Base-by-base conservation (phyloP, 2,329 filamentous ascomycete species). In the Fusarium pseudoanthophilum region DNA sequence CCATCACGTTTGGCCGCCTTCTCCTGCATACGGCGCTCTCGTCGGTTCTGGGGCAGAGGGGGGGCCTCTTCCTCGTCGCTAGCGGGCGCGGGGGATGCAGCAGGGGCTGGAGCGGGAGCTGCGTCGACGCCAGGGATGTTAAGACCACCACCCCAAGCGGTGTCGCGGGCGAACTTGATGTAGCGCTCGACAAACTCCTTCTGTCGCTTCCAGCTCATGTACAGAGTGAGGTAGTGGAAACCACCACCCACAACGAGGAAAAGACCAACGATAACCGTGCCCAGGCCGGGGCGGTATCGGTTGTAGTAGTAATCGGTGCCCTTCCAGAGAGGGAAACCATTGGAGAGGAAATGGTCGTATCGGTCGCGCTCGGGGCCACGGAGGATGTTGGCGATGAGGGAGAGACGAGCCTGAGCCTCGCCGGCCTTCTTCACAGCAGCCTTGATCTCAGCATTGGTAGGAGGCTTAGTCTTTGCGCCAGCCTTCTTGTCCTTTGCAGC, bases 231-330 rank as follows among this genome's bases (percentile, higher is more conserved):
- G 84, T 98, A 99, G 85, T 99, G 96, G 42, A 93, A 92, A 36
- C 87, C 93, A 72, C 96, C 96, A 64, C 95, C 95, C 58, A 93
- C 90, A 59, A 94, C 89, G 71, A 97, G 81, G 82, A 98, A 94
- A 45, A 97, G 84, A 53, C 95, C 95, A 32, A 92, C 69, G 58
- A 98, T 83, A 51, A 97, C 96, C 20, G 93, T 93, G 67, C 94
- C 94, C 49, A 98, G 86, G 14, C 96, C 96, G 4, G 96, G 96
- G 26, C 96, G 90, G 88, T 95, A 98, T 65, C 96, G 92, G 78
- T 91, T 91, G 86, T 99, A 99, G 88, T 98, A 99, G 88, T 99
- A 99, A 71, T 96, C 95, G 49, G 95, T 98, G 66, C 96, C 96
- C 85, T 95, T 95, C 96, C 96, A 99, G 63, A 90, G 90, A 37